Conservation (phyloP, 371 early-diverging fungal species). For the Catenaria anguillulae region DNA sequence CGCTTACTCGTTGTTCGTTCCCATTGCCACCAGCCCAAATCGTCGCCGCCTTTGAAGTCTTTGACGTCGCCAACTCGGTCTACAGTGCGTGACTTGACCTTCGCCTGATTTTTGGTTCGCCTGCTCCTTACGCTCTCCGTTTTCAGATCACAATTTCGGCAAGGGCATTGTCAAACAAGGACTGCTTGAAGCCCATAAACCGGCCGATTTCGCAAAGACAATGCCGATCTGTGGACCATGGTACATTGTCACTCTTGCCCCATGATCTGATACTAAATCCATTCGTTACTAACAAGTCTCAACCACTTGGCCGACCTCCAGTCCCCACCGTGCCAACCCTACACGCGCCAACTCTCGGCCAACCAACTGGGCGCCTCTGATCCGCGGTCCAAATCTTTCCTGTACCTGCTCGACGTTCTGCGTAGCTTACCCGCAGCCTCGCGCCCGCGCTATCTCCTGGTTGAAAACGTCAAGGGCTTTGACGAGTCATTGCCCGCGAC, state of each 20-base stretch:
- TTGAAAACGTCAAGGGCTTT: slow-evolving; percentile 76
- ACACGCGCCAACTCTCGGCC: slow-evolving; percentile 51
- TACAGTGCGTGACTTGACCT: slow-evolving; percentile 21
- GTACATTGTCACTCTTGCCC: slow-evolving; percentile 29
- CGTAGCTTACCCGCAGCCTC: slow-evolving; percentile 29
- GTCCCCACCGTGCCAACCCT: slow-evolving; percentile 18
- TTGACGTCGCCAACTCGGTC: slow-evolving; percentile 57
- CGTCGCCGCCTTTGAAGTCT: slow-evolving; percentile 61
- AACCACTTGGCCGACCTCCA: background rate
- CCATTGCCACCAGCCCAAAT: slow-evolving; percentile 40
- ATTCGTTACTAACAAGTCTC: background rate
- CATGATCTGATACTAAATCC: background rate
- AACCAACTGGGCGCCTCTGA: slow-evolving; percentile 58
- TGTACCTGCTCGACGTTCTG: slow-evolving; percentile 48
- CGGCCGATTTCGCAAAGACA: background rate
- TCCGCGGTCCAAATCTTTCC: slow-evolving; percentile 53
- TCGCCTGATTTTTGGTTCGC: background rate
- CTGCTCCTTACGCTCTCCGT: too few species aligned
- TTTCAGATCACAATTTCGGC: slow-evolving; percentile 47
- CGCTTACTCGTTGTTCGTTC: too few species aligned
- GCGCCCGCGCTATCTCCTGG: slow-evolving; percentile 47
- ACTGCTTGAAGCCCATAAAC: background rate
- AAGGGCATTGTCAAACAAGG: slow-evolving; percentile 45
- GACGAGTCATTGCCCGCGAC: slow-evolving; percentile 45
- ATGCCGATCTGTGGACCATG: slow-evolving; percentile 65